These are phyloP conservation scores for Entrophospora sp. DNA, from an alignment of 192 early-diverging fungal genomes.

Conservation along the genomic window DNA sequence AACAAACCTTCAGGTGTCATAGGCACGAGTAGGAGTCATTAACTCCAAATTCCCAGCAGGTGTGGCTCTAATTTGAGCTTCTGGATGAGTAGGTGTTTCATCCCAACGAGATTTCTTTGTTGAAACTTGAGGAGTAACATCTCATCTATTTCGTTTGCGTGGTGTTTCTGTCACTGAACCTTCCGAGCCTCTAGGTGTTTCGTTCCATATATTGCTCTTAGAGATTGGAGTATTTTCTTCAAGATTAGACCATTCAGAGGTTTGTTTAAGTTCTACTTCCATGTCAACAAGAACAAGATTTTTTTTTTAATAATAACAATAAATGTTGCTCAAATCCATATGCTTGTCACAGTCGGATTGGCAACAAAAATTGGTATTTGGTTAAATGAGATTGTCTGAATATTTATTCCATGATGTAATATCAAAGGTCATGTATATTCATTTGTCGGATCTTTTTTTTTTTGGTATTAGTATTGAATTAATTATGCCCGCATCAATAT, in stretches of 20 bases:
- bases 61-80: constrained; percentile 58
- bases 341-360: no score
- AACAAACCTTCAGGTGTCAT: constrained; percentile 71
- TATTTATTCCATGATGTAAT: no score
- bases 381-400: no score
- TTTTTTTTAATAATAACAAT: no score
- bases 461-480: no score
- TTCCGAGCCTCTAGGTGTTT: constrained; percentile 53
- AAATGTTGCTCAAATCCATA: no score
- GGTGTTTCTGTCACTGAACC: constrained; percentile 25
- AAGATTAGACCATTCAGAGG: constrained; percentile 43
- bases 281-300: no score
- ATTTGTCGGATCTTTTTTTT: no score
- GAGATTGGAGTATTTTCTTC: constrained; percentile 41
- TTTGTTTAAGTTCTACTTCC: constrained; percentile 37
- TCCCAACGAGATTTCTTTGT: constrained; percentile 90
- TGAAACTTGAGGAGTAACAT: constrained; percentile 67
- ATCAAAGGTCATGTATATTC: no score
- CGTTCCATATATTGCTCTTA: constrained; percentile 68
- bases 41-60: constrained; percentile 69
- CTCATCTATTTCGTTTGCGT: constrained; percentile 66
- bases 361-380: no score
- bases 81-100: constrained; percentile 73
- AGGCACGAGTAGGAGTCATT: constrained; percentile 71
- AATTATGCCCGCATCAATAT: no score